Evolutionary conservation across 768 basidiomycete species (phyloP), one percentile per base, ranked within the genome.

Genomic region (Pleurotus djamor): DNA sequence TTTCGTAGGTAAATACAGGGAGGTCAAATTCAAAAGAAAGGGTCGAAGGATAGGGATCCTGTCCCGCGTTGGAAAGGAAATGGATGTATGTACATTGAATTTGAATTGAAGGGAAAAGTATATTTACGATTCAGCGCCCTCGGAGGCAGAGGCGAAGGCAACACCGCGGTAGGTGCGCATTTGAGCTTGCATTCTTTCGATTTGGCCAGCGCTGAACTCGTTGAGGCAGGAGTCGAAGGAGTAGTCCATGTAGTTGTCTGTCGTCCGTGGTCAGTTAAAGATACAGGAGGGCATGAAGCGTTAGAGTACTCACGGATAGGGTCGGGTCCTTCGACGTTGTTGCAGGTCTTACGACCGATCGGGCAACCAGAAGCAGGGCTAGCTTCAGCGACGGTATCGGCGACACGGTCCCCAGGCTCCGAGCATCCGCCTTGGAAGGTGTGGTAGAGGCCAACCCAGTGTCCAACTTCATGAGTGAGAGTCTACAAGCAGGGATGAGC

Each of bases 391-490:
- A 81, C 81, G 2, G 79, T 83, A 62, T 82, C 80, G 13, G 66
- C 65, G 57, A 83, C 80, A 17, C 56, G 61, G 64, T 83, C 81
- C 28, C 80, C 81, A 38, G 72, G 52, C 62, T 61, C 64, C 8
- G 59, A 52, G 71, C 76, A 82, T 28, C 79, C 79, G 44, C 80
- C 80, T 65, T 85, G 79, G 79, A 83, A 84, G 35, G 83, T 83
- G 71, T 84, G 83, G 69, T 77, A 84, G 32, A 84, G 74, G 33
- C 84, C 83, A 60, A 83, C 71, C 83, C 84, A 86, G 71, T 85
- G 83, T n/a, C 83, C 82, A 52, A 76, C 78, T 68, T 86, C 84
- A 65, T 86, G 84, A n/a, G 78, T 82, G 61, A 81, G 64, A 41
- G 80, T 85, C 68, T 79, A 61, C 3, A 55, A 28, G 12, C 17